Base-by-base conservation (phyloP, 2,329 filamentous ascomycete species). In the Cercospora sp. region DNA sequence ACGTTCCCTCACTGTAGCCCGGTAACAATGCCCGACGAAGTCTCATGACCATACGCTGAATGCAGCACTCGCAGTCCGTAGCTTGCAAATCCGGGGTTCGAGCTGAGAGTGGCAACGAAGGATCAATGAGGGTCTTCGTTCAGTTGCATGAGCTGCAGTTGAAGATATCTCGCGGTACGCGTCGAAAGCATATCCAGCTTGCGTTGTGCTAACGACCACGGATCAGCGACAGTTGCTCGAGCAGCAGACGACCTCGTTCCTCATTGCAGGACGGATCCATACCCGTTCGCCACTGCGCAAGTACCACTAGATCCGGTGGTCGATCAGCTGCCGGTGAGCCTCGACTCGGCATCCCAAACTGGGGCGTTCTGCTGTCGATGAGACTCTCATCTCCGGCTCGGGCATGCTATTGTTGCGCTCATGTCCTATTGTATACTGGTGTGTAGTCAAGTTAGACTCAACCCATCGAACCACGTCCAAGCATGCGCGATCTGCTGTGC, bases 401-500 rank as follows among this genome's bases (percentile, higher is more conserved):
- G 18, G 10, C 16, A 20, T 10, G 4, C 12, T 18, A 30, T 23
- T 8, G 2, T 18, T 16, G 10, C 26, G n/a, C 30, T 58, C 26
- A 20, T 51, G 53, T 7, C 16, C 12, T 18, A 16, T 1, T 33
- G 16, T 33, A 31, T 20, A 10, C 6, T 16, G 39, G 10, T 16
- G 60, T 62, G 39, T 48, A n/a, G 60, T 62, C 10, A 6, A 62
- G 36, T 26, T 30, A 18, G 60, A 48, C 26, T 31, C 60, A 2
- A 18, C 10, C 23, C 60, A 16, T 26, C 33, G 23, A 55, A 39
- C n/a, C 51, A 57, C 51, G 62, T 64, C 31, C 36, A 64, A 45
- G 51, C 62, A 58, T 51, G 48, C 57, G 48, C 51, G 30, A 45
- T 64, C 20, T 23, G 10, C 30, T 55, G 45, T 63, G 60, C 60